phyloP scores from a whole-genome alignment of 2,329 filamentous ascomycete species.

The Ascochyta rabiei region DNA sequence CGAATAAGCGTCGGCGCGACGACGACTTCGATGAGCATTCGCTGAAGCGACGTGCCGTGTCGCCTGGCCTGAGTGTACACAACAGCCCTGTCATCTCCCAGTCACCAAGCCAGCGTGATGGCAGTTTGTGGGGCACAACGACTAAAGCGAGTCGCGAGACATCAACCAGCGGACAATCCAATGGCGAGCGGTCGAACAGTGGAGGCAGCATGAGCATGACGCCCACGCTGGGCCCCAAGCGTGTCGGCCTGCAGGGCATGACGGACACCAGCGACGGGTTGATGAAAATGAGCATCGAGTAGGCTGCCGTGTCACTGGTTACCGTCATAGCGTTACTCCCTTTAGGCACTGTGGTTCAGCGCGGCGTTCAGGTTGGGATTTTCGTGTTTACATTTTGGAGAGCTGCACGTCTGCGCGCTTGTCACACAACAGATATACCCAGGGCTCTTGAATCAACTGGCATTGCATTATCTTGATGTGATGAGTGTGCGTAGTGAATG shows the following conservation, averaged over 20 bases:
- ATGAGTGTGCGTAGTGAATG: not conserved
- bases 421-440: slow-evolving; percentile 3
- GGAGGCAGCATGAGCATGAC: slow-evolving; percentile 55
- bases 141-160: slow-evolving; percentile 66
- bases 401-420: slow-evolving; percentile 5
- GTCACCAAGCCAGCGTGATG: slow-evolving; percentile 77
- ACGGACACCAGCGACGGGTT: slow-evolving; percentile 92
- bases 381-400: not conserved
- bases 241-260: slow-evolving; percentile 78
- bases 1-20: slow-evolving; percentile 78
- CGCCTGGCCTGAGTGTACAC: slow-evolving; percentile 86
- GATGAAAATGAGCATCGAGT: slow-evolving; percentile 98
- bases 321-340: slow-evolving; percentile 4
- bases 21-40: slow-evolving; percentile 87
- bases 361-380: slow-evolving; percentile 31
- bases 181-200: slow-evolving; percentile 55
- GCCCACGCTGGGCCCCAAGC: slow-evolving; percentile 53
- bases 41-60: slow-evolving; percentile 91
- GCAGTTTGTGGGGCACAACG: slow-evolving; percentile 73
- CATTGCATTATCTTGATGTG: not conserved
- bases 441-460: not conserved
- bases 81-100: slow-evolving; percentile 85
- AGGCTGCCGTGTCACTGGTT: not conserved
- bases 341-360: slow-evolving; percentile 24
- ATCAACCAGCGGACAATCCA: slow-evolving; percentile 59